Conservation (phyloP, 495 filamentous ascomycete species). For the Penicillium atrosanguineum region DNA sequence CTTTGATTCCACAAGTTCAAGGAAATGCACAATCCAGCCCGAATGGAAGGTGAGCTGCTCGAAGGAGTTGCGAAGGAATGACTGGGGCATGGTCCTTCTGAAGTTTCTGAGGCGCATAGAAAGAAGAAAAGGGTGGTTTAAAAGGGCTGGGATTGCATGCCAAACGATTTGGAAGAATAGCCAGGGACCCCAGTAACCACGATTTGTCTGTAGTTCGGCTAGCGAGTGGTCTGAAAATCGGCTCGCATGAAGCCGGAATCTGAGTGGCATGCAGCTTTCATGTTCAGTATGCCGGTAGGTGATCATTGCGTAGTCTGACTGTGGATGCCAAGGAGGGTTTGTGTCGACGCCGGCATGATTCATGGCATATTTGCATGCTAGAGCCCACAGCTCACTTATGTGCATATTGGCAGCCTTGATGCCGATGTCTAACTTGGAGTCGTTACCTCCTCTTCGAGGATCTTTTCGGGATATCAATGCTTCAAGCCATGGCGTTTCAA, state of each 20-base stretch:
- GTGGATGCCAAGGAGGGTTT: slow-evolving; percentile 42
- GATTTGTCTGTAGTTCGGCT: slow-evolving; percentile 31
- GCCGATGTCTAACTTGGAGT: slow-evolving; percentile 33
- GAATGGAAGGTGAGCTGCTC: slow-evolving; percentile 33
- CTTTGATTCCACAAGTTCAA: slow-evolving; percentile 30
- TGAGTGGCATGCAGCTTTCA: slow-evolving; percentile 42
- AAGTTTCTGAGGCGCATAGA: slow-evolving; percentile 42
- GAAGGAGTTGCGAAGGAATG: slow-evolving; percentile 36
- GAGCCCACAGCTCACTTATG: slow-evolving; percentile 38
- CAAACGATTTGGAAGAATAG: slow-evolving; percentile 42
- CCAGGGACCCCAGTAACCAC: slow-evolving; percentile 47
- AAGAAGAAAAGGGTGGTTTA: slow-evolving; percentile 45
- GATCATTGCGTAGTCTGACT: slow-evolving; percentile 41
- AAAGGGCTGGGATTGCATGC: slow-evolving; percentile 40
- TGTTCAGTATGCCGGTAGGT: slow-evolving; percentile 42
- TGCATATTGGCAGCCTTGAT: slow-evolving; percentile 36
- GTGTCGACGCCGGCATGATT: slow-evolving; percentile 24
- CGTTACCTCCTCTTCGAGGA: neutral
- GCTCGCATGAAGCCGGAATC: slow-evolving; percentile 39
- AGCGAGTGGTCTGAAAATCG: slow-evolving; percentile 34
- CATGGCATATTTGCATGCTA: slow-evolving; percentile 39
- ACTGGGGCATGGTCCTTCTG: slow-evolving; percentile 37
- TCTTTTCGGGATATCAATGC: slow-evolving; percentile 3
- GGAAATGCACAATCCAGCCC: slow-evolving; percentile 32
- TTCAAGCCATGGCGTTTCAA: slow-evolving; percentile 1